Evolutionary conservation across 2,329 filamentous ascomycete species (phyloP).

Genomic region (Trichoderma sp.): DNA sequence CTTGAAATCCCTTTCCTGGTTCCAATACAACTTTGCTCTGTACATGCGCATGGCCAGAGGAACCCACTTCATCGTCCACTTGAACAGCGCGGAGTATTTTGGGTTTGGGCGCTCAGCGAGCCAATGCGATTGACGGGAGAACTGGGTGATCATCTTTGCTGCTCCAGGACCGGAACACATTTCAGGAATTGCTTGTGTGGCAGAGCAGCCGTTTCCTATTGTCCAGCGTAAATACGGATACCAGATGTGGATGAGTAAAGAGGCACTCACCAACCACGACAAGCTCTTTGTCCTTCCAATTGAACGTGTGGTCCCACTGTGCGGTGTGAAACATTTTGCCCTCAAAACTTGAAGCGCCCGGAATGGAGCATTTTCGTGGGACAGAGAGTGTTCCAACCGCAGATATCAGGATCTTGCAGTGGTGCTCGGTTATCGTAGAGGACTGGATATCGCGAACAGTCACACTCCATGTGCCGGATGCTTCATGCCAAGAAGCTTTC

Average conservation of each 20-base stretch:
- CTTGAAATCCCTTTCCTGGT: constrained; percentile 30
- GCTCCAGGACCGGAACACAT: constrained; percentile 30
- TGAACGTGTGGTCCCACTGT: constrained; percentile 33
- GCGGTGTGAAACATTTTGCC: constrained; percentile 33
- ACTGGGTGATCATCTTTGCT: constrained; percentile 47
- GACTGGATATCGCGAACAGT: constrained; percentile 27
- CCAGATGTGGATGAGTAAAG: accelerated
- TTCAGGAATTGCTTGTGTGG: constrained; percentile 32
- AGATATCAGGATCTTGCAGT: constrained; percentile 30
- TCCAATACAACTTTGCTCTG: constrained; percentile 30
- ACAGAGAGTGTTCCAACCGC: constrained; percentile 33
- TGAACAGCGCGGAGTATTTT: constrained; percentile 31
- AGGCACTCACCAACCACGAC: constrained; percentile 31
- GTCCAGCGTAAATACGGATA: background rate
- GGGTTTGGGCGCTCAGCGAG: constrained; percentile 36
- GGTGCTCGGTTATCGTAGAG: background rate
- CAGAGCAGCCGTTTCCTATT: constrained; percentile 35
- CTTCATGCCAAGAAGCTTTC: constrained; percentile 31
- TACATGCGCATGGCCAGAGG: constrained; percentile 31
- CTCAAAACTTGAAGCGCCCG: constrained; percentile 28
- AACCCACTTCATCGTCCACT: constrained; percentile 31
- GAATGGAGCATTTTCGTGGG: constrained; percentile 30
- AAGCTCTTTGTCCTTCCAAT: constrained; percentile 32
- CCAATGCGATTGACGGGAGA: constrained; percentile 54
- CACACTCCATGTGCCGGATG: constrained; percentile 29